These are phyloP conservation scores for Blastocladiella emersonii DNA, from an alignment of 371 early-diverging fungal species.

Conservation along the genomic window DNA sequence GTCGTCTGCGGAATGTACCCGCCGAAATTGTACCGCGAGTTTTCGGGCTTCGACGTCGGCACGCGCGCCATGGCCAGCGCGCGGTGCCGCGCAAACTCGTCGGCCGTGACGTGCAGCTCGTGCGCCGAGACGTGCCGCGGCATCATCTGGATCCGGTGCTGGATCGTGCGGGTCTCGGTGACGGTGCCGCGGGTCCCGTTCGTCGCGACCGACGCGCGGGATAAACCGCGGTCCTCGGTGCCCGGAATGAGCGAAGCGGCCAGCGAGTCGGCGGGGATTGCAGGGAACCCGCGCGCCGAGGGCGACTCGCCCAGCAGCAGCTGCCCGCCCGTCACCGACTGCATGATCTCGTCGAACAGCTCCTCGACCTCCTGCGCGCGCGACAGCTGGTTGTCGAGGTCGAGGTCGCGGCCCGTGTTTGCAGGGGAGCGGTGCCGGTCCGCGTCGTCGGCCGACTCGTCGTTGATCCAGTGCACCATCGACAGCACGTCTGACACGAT, in stretches of 20 bases:
- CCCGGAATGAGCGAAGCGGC: background rate
- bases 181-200: background rate
- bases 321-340: background rate
- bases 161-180: background rate
- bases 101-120: constrained; percentile 1
- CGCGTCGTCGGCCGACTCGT: too few species aligned
- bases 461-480: too few species aligned
- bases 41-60: background rate
- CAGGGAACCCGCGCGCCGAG: background rate
- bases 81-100: background rate
- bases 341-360: constrained; percentile 3
- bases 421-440: too few species aligned
- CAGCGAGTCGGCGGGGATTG: background rate
- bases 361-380: constrained; percentile 3
- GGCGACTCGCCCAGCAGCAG: background rate
- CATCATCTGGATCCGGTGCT: constrained; percentile 4
- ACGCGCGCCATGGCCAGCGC: constrained; percentile 1
- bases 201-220: background rate
- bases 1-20: constrained; percentile 5
- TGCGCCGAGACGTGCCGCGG: background rate
- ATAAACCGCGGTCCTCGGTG: background rate
- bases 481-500: too few species aligned
- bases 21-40: constrained; percentile 2
- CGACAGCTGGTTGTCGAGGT: background rate
- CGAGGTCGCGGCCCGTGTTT: too few species aligned